phyloP scores from a whole-genome alignment of 345 rosid genomes.

The Gossypium longicalyx region DNA sequence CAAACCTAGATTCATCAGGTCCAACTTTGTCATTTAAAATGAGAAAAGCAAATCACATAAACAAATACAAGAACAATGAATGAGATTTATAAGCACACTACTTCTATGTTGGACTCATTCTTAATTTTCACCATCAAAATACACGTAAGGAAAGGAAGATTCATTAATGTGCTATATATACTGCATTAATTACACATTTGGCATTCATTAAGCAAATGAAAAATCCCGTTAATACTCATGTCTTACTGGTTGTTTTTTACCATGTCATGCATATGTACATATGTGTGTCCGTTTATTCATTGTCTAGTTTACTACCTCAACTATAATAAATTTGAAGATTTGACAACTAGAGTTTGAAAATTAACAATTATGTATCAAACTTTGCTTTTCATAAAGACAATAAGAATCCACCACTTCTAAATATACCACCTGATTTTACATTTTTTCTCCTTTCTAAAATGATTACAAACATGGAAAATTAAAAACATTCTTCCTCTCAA shows the following conservation, averaged over 20 bases:
- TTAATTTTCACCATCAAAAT: background rate
- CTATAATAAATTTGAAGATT: background rate
- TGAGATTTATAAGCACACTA: background rate
- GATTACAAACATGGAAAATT: background rate
- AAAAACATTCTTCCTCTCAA: background rate
- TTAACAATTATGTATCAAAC: background rate
- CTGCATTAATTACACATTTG: background rate
- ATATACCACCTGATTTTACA: background rate
- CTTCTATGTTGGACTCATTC: background rate
- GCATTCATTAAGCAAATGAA: background rate
- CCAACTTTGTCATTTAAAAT: background rate
- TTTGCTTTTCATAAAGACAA: background rate
- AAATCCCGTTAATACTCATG: background rate
- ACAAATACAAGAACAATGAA: background rate
- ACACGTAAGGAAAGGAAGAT: background rate
- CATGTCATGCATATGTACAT: background rate
- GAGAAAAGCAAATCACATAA: background rate
- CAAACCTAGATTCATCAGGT: constrained; percentile 9
- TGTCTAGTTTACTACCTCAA: background rate
- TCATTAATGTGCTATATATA: background rate
- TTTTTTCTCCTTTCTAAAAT: background rate
- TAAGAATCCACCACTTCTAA: background rate
- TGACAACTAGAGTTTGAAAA: background rate
- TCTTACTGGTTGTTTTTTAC: background rate
- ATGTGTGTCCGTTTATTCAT: background rate